Evolutionary conservation across 106 monocot genomes (phyloP).

Genomic region (Alisma plantagoaquatica): DNA sequence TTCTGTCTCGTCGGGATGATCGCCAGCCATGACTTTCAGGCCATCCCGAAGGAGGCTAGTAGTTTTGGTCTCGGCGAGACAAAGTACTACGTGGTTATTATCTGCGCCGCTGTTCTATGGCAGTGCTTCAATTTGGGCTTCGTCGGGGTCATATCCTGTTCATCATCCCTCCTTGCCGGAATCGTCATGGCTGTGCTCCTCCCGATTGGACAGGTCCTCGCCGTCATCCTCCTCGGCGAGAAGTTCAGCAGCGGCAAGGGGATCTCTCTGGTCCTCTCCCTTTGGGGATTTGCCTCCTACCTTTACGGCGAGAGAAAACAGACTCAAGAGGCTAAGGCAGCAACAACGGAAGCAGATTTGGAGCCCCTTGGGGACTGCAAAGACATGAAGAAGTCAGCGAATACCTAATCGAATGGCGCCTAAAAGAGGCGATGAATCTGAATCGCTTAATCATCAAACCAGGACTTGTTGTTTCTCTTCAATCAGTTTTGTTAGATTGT

Average conservation of each 20-base stretch:
- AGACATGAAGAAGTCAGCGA: no score
- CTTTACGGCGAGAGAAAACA: constrained; percentile 1
- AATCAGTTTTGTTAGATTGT: no score
- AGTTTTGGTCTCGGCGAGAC: not conserved
- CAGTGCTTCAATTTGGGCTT: constrained; percentile 4
- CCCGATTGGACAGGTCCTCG: constrained; percentile 1
- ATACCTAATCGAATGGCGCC: no score
- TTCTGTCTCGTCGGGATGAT: no score
- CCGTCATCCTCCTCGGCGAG: constrained; percentile 6
- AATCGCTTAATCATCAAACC: no score
- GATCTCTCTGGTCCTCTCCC: constrained; percentile 2
- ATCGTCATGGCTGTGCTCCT: not conserved
- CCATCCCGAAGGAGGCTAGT: constrained; percentile 9
- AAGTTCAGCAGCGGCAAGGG: constrained; percentile 12
- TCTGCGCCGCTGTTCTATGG: not conserved
- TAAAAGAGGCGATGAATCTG: no score
- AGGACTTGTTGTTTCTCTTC: no score
- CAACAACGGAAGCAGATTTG: no score
- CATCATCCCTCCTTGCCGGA: constrained; percentile 4
- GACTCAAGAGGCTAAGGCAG: no score
- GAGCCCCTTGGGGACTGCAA: no score
- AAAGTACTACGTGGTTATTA: constrained; percentile 5
- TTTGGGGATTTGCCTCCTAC: constrained; percentile 13
- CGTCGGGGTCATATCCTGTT: constrained; percentile 6
- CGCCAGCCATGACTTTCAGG: no score